Evolutionary conservation across 129 eudicot species (phyloP), one percentile per base, ranked within the genome.

Genomic region (Chrysanthemum lavandulifolium): DNA sequence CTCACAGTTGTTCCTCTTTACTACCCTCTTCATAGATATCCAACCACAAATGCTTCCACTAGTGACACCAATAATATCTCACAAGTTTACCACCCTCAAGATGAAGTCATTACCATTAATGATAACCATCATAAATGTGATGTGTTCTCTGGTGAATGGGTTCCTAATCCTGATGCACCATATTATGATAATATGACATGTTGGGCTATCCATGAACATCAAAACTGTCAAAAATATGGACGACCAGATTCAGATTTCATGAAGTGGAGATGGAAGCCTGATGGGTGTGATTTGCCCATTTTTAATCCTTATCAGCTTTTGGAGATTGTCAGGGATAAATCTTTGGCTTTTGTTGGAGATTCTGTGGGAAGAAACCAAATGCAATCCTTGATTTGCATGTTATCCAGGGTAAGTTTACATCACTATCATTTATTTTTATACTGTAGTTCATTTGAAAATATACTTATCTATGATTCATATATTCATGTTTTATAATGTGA

Each of bases 211-310:
- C 96, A 91, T 59, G 97, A 91, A 54, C 97, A 91, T 45, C 97
- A 91, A 27, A 88, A 91, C 81, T 91, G 97, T 75, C 86, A 86
- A 78, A 91, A 91, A 52, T 91, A 85, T 65, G 97, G 97, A 0
- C 71, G 95, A 66, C 95, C 95, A 58, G 97, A 91, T 63, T 68
- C 80, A 56, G 92, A 82, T 36, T 91, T 80, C 85, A 76, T 88
- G 87, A 88, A 86, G 68, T 91, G 96, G 96, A 88, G 67, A 80
- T 91, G 97, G 97, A 82, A 86, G 21, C 97, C 97, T 45, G 91
- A 91, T 68, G 90, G 82, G 45, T 91, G 97, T 77, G 88, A 88
- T 14, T 67, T 91, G 13, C 96, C 96, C 25, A 25, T 79, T 5
- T 88, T 91, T 23, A 80, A 88, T 70, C 97, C 97, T 43, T 74